Conservation (phyloP, 2,329 filamentous ascomycete species). For the Cladophialophora psammophila region DNA sequence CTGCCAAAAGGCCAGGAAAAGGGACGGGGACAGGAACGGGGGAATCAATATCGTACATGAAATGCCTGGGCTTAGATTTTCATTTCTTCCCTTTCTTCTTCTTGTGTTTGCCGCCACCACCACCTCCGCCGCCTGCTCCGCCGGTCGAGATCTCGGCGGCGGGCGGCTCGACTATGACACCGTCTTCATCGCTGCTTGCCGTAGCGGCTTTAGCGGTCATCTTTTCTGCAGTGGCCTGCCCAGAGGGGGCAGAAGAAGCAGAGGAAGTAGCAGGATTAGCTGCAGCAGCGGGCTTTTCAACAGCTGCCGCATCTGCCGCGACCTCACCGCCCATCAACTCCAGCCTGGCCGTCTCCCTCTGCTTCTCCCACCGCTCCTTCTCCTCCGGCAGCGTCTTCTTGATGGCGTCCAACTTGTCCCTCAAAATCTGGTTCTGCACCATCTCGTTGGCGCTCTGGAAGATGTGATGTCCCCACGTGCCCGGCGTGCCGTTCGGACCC, state of each 20-base stretch:
- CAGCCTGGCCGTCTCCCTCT: slow-evolving; percentile 80
- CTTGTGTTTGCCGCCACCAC: slow-evolving; percentile 50
- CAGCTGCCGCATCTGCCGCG: neutral
- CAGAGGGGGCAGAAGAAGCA: neutral
- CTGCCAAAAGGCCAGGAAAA: neutral
- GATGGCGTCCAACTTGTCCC: slow-evolving; percentile 76
- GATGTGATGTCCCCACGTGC: slow-evolving; percentile 85
- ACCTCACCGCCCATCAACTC: slow-evolving; percentile 70
- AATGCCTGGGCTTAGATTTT: slow-evolving; percentile 17
- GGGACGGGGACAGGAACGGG: neutral
- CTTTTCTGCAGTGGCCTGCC: slow-evolving; percentile 10
- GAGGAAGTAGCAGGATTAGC: slow-evolving; percentile 4
- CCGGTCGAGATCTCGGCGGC: slow-evolving; percentile 41
- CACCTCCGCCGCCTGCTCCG: slow-evolving; percentile 30
- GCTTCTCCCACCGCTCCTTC: slow-evolving; percentile 89
- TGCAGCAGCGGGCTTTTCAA: neutral
- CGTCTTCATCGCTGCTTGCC: slow-evolving; percentile 70
- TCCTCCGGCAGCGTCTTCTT: slow-evolving; percentile 75
- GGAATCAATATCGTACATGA: slow-evolving; percentile 5
- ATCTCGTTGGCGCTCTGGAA: slow-evolving; percentile 99
- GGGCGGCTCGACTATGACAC: slow-evolving; percentile 76
- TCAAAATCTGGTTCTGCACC: slow-evolving; percentile 79
- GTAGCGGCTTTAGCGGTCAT: slow-evolving; percentile 47
- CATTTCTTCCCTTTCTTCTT: slow-evolving; percentile 59
- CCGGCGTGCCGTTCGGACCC: slow-evolving; percentile 62